These are phyloP conservation scores for Verbascum thapsus DNA, from an alignment of 257 asterid species.

Conservation along the genomic window DNA sequence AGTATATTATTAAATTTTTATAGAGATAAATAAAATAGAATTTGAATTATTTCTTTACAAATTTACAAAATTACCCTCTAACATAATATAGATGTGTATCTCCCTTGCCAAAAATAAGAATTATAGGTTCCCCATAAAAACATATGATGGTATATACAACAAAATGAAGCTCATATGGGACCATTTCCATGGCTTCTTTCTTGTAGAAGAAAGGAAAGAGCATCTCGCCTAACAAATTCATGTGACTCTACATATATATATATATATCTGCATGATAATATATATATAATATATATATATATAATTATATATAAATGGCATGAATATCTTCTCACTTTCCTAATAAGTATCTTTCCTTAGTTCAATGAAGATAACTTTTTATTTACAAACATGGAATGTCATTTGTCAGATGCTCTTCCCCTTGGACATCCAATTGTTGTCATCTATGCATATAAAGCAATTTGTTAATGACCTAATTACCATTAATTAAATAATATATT, in stretches of 20 bases:
- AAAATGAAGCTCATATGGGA: slow-evolving; percentile 36
- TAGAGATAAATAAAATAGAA: too few relatives aligned
- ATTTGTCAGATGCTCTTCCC: slow-evolving; percentile 36
- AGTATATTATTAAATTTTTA: too few relatives aligned
- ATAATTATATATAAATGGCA: slow-evolving; percentile 8
- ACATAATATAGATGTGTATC: too few relatives aligned
- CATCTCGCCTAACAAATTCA: slow-evolving; percentile 35
- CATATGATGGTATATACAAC: slow-evolving; percentile 31
- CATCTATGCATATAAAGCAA: slow-evolving; percentile 25
- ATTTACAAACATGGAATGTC: slow-evolving; percentile 38
- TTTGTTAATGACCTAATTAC: neutral
- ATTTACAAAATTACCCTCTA: too few relatives aligned
- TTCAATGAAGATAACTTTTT: slow-evolving; percentile 26
- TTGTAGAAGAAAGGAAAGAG: slow-evolving; percentile 34
- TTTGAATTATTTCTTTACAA: too few relatives aligned
- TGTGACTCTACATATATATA: slow-evolving; percentile 23
- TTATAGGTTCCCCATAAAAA: neutral
- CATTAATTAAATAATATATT: too few relatives aligned
- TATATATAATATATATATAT: neutral
- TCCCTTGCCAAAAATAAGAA: too few relatives aligned
- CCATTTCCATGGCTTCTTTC: slow-evolving; percentile 33
- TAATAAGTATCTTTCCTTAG: slow-evolving; percentile 36
- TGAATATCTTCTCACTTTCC: slow-evolving; percentile 23
- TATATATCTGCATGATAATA: neutral
- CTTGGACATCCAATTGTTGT: slow-evolving; percentile 18